phyloP scores from a whole-genome alignment of 306 rosid species.

The Fragaria iinumae region DNA sequence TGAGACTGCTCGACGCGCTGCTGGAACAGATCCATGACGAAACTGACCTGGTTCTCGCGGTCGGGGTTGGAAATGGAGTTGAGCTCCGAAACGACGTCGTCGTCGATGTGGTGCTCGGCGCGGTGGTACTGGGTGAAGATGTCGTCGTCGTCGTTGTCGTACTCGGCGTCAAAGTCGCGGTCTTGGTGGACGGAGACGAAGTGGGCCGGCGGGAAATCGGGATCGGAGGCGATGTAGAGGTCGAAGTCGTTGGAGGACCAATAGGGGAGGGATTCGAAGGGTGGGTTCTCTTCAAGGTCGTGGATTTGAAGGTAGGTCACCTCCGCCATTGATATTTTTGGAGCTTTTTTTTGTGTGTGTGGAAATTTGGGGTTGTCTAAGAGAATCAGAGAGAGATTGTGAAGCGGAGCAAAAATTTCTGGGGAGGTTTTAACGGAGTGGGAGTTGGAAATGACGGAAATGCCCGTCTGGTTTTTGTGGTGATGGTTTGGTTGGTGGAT shows the following conservation, averaged over 20 bases:
- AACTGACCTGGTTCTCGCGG: conserved; percentile 63
- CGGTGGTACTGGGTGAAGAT: conserved; percentile 22
- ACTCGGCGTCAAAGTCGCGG: background rate
- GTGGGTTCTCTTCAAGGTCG: conserved; percentile 37
- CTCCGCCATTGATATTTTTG: conserved; percentile 45
- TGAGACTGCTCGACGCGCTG: conserved; percentile 90
- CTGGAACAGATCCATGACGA: conserved; percentile 79
- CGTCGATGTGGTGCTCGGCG: background rate
- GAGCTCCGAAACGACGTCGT: conserved; percentile 24
- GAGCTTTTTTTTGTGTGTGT: background rate
- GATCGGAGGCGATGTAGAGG: conserved; percentile 40
- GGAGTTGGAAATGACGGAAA: background rate
- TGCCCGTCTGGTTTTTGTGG: background rate
- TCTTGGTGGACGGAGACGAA: conserved; percentile 11
- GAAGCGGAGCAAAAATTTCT: background rate
- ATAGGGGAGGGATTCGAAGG: conserved; percentile 31
- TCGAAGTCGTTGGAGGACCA: conserved; percentile 38
- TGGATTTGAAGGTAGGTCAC: conserved; percentile 35
- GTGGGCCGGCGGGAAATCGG: conserved; percentile 31
- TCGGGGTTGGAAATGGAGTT: conserved; percentile 36
- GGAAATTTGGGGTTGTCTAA: background rate
- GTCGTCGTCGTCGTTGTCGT: background rate
- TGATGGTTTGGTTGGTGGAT: conserved; percentile 2
- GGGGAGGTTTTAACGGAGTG: background rate
- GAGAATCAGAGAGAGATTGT: background rate